Conservation (phyloP, 352 stramenopile species). For the Bremia lactucae region DNA sequence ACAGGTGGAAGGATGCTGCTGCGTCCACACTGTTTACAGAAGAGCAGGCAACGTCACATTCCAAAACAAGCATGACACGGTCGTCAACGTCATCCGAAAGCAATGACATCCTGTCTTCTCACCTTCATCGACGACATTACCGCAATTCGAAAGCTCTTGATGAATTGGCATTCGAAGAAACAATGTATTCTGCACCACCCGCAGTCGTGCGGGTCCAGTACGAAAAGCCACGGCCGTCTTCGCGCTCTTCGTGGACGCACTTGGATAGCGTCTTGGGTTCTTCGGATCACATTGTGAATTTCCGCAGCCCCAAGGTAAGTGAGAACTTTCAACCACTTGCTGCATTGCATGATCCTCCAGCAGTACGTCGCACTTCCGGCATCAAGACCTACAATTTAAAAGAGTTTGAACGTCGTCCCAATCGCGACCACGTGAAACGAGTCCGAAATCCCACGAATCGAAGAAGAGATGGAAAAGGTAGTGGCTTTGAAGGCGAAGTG, state of each 20-base stretch:
- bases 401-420: conserved; percentile 31
- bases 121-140: conserved; percentile 2
- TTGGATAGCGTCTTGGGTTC: conserved; percentile 55
- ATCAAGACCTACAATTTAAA: conserved; percentile 24
- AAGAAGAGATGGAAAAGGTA: conserved; percentile 39
- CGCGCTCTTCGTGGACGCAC: conserved; percentile 42
- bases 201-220: conserved; percentile 5
- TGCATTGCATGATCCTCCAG: conserved; percentile 6
- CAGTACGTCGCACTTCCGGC: conserved; percentile 3
- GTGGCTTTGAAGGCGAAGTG: conserved; percentile 62
- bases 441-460: conserved; percentile 45
- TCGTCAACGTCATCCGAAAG: conserved; percentile 58
- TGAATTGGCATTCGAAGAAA: conserved; percentile 13
- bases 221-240: conserved; percentile 32
- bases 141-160: conserved; percentile 1
- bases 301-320: conserved; percentile 69
- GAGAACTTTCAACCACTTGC: conserved; percentile 58
- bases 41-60: conserved; percentile 2
- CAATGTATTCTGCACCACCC: neutral
- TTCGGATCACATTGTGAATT: conserved; percentile 66
- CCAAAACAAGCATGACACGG: conserved; percentile 9
- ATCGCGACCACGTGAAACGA: conserved; percentile 30
- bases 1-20: conserved; percentile 47
- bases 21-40: conserved; percentile 14
- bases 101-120: conserved; percentile 11